A percentile compares a stretch with the other conserved stretches of the same genome.
Conservation (phyloP, 139 green algal species). For the Micromonas pusilla region DNA sequence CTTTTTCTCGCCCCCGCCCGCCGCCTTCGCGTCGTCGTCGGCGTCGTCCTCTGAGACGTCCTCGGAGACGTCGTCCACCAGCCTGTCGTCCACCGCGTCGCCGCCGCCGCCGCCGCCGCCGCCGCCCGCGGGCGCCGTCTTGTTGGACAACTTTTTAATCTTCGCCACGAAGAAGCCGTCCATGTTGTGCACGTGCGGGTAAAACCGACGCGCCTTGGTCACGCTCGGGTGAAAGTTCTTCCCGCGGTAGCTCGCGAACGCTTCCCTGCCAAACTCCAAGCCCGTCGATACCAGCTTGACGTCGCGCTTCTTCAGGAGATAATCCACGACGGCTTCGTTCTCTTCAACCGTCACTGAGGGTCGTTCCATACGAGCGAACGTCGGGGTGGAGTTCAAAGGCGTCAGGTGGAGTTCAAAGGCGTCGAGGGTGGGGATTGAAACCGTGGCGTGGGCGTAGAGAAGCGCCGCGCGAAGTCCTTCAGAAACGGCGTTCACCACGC, state of each 20-base stretch:
- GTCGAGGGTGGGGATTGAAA: too few relatives aligned
- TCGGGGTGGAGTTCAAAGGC: too few relatives aligned
- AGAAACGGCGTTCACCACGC: too few relatives aligned
- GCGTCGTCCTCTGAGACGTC: too few relatives aligned
- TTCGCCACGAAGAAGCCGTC: slow-evolving; percentile 99
- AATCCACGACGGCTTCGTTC: slow-evolving; percentile 96
- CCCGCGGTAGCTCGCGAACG: slow-evolving; percentile 77
- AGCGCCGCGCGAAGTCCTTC: too few relatives aligned
- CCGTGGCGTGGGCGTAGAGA: too few relatives aligned
- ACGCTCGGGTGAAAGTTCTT: slow-evolving; percentile 91
- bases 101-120: slow-evolving; percentile 27
- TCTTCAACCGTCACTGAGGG: slow-evolving; percentile 97
- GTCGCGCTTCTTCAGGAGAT: slow-evolving; percentile 88
- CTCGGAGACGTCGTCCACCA: not conserved
- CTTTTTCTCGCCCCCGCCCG: slow-evolving; percentile 33
- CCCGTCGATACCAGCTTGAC: slow-evolving; percentile 83
- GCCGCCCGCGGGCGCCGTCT: slow-evolving; percentile 32
- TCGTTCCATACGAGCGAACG: too few relatives aligned
- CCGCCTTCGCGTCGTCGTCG: not conserved
- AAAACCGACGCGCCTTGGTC: slow-evolving; percentile 79
- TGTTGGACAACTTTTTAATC: slow-evolving; percentile 92
- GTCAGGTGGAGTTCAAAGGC: too few relatives aligned
- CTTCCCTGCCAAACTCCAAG: slow-evolving; percentile 87
- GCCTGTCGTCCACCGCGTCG: slow-evolving; percentile 38
- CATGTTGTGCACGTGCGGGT: slow-evolving; percentile 97